phyloP scores from a whole-genome alignment of 441 rosid species.

The Flueggea neowawraea region DNA sequence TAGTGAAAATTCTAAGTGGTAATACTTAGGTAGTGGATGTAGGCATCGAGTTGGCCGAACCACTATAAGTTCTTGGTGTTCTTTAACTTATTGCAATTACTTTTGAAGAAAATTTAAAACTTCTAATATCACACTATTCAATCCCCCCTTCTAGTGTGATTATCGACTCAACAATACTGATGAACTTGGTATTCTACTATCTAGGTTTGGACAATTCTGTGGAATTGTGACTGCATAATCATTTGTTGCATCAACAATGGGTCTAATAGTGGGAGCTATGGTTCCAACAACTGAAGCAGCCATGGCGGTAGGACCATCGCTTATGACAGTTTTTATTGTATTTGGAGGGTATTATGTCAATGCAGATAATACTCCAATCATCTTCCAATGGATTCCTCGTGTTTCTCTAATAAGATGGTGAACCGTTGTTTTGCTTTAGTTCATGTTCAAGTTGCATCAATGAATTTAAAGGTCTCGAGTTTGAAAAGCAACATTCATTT shows the following conservation, averaged over 20 bases:
- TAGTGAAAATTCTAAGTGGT: no score
- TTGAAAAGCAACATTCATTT: constrained; percentile 73
- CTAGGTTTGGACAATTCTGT: constrained; percentile 87
- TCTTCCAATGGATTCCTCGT: constrained; percentile 93
- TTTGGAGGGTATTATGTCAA: constrained; percentile 94
- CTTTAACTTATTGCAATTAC: no score
- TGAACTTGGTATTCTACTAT: constrained; percentile 20
- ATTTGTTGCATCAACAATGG: constrained; percentile 98
- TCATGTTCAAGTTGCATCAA: constrained; percentile 56
- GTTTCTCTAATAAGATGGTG: constrained; percentile 94
- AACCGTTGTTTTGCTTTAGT: not conserved
- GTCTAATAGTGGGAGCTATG: constrained; percentile 97
- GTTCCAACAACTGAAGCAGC: constrained; percentile 97
- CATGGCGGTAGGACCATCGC: constrained; percentile 97
- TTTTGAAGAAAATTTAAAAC: no score
- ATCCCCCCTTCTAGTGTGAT: no score
- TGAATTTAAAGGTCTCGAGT: constrained; percentile 80
- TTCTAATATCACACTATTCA: no score
- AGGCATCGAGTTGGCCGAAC: no score
- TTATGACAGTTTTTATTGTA: constrained; percentile 94
- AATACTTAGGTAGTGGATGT: no score
- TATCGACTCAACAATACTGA: no score
- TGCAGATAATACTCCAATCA: constrained; percentile 83
- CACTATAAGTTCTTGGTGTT: no score
- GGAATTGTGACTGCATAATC: constrained; percentile 91